Conservation (phyloP, 305 asterid genomes). For the Fraxinus sp. region DNA sequence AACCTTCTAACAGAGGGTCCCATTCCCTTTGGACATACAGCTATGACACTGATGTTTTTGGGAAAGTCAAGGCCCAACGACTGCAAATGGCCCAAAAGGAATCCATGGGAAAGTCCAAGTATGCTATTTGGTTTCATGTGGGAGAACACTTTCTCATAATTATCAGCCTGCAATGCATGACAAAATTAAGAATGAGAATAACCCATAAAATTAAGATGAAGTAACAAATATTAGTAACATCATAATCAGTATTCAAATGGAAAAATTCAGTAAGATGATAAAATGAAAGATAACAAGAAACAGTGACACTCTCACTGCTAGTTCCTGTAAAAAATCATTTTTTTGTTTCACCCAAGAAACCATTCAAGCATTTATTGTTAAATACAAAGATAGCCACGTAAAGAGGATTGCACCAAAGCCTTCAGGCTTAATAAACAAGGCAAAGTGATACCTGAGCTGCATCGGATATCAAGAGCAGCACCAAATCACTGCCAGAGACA, state of each 20-base stretch:
- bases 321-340: neutral
- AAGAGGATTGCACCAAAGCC: neutral
- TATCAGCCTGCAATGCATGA: conserved; percentile 68
- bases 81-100: conserved; percentile 96
- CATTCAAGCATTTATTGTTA: neutral
- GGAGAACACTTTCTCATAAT: conserved; percentile 75
- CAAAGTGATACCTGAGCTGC: conserved; percentile 80
- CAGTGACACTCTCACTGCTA: neutral
- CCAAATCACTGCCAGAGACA: conserved; percentile 84
- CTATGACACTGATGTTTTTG: conserved; percentile 83
- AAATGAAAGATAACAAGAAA: neutral
- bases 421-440: neutral
- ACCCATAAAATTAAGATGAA: neutral
- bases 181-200: conserved; percentile 8
- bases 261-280: neutral
- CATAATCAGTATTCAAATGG: neutral
- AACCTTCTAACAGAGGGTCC: conserved; percentile 99
- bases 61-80: conserved; percentile 84
- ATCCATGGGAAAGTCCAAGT: conserved; percentile 95
- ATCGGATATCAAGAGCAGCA: conserved; percentile 89
- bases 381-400: neutral
- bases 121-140: conserved; percentile 92
- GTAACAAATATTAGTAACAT: neutral
- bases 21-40: conserved; percentile 99
- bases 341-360: neutral